Evolutionary conservation across 2,329 filamentous ascomycete genomes (phyloP).

Genomic region (Fusarium sublunatum): DNA sequence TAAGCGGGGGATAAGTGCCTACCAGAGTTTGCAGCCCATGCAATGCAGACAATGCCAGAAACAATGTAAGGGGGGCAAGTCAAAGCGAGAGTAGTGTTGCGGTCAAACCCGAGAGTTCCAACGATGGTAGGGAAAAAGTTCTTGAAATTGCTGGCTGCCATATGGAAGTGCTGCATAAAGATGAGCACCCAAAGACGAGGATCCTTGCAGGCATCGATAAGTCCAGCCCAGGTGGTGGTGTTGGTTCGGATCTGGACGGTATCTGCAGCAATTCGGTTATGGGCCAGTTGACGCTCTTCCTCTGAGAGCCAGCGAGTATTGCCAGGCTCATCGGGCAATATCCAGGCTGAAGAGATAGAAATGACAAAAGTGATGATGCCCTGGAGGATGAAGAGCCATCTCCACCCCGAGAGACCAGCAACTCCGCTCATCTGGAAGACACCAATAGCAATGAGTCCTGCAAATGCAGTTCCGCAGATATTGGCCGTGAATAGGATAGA

Average conservation of each 20-base stretch:
- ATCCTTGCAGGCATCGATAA: conserved; percentile 55
- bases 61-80: conserved; percentile 63
- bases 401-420: conserved; percentile 45
- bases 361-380: conserved; percentile 41
- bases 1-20: accelerated
- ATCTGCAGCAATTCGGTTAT: conserved; percentile 51
- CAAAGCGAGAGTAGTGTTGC: conserved; percentile 60
- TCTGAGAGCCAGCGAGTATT: conserved; percentile 53
- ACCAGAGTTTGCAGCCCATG: conserved; percentile 35
- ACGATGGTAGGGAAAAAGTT: conserved; percentile 53
- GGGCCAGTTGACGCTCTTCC: conserved; percentile 56
- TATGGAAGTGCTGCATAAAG: conserved; percentile 27
- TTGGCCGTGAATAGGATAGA: conserved; percentile 58
- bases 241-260: conserved; percentile 52
- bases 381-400: conserved; percentile 50
- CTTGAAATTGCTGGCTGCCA: conserved; percentile 46
- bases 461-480: conserved; percentile 52
- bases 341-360: conserved; percentile 47
- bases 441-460: conserved; percentile 58
- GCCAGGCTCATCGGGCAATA: conserved; percentile 53
- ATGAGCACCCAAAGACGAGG: conserved; percentile 45
- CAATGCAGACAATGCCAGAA: conserved; percentile 47
- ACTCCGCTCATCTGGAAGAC: conserved; percentile 48
- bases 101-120: conserved; percentile 58
- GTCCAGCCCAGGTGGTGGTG: conserved; percentile 54